phyloP scores from a whole-genome alignment of 805 yeast species.

The Starmerella vitae region DNA sequence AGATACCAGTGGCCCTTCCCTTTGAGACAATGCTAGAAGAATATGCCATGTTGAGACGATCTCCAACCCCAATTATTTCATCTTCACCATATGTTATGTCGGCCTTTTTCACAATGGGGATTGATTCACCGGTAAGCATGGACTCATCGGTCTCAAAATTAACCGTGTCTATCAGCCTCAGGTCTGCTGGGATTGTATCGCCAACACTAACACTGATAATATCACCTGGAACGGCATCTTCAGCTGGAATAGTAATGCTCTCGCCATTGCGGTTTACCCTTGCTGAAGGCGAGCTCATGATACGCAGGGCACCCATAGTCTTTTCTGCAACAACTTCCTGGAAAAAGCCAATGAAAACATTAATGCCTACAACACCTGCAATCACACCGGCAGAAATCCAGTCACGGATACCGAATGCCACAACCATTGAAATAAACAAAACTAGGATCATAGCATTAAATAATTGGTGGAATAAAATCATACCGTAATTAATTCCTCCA shows the following conservation, averaged over 20 bases:
- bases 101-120: conserved; percentile 47
- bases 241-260: conserved; percentile 44
- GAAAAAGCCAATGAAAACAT: conserved; percentile 51
- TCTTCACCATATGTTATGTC: conserved; percentile 30
- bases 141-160: conserved; percentile 82
- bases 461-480: conserved; percentile 50
- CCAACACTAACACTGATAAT: conserved; percentile 78
- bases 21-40: conserved; percentile 57
- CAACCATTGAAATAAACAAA: conserved; percentile 51
- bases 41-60: conserved; percentile 57
- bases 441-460: conserved; percentile 72
- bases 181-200: conserved; percentile 90
- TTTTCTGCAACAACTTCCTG: conserved; percentile 66
- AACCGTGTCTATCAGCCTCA: conserved; percentile 62
- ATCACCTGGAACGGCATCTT: conserved; percentile 63
- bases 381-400: conserved; percentile 79
- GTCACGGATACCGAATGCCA: conserved; percentile 59
- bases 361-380: conserved; percentile 49
- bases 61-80: conserved; percentile 47
- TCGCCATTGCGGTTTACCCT: conserved; percentile 49
- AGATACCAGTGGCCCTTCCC: conserved; percentile 63
- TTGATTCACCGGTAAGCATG: conserved; percentile 78
- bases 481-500: conserved; percentile 38
- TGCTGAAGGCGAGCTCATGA: conserved; percentile 59
- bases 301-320: conserved; percentile 61